Percentiles rank a stretch among this genome's conserved stretches.
These are phyloP conservation scores for Raphanus sativus DNA, from an alignment of 345 rosid species.

Conservation along the genomic window DNA sequence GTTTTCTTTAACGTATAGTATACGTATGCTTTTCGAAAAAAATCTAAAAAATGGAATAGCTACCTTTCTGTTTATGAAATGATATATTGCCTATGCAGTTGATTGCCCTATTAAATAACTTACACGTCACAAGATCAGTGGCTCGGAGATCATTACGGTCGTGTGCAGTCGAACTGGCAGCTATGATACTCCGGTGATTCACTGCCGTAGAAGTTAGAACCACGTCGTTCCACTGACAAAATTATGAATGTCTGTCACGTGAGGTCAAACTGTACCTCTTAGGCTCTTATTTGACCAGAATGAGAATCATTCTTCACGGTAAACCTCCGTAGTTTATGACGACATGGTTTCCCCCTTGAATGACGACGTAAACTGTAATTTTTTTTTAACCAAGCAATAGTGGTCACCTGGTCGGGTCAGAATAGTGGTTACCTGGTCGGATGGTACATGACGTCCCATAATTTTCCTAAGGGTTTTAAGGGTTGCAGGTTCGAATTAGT, in stretches of 20 bases:
- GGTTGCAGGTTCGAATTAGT: no score
- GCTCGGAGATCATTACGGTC: slow-evolving; percentile 22
- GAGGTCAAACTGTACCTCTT: slow-evolving; percentile 11
- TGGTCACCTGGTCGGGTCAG: no score
- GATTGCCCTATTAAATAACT: slow-evolving; percentile 10
- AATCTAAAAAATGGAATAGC: neutral
- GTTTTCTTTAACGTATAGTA: neutral
- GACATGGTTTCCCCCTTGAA: neutral
- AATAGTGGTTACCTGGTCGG: no score
- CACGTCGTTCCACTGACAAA: slow-evolving; percentile 12
- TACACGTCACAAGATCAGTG: slow-evolving; percentile 22
- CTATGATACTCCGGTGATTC: slow-evolving; percentile 8
- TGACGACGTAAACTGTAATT: slow-evolving; percentile 13
- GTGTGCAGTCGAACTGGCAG: slow-evolving; percentile 23
- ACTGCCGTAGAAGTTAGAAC: neutral
- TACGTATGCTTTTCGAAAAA: neutral
- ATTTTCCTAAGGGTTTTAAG: no score
- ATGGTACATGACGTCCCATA: no score
- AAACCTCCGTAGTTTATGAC: slow-evolving; percentile 8
- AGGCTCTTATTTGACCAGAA: slow-evolving; percentile 5
- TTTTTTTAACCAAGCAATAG: no score
- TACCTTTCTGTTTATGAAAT: neutral
- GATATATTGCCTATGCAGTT: neutral
- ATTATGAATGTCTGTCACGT: slow-evolving; percentile 12
- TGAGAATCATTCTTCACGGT: neutral